Base-by-base conservation (phyloP, 1,284 basidiomycete species). In the Erythrobasidium hasegawianum region DNA sequence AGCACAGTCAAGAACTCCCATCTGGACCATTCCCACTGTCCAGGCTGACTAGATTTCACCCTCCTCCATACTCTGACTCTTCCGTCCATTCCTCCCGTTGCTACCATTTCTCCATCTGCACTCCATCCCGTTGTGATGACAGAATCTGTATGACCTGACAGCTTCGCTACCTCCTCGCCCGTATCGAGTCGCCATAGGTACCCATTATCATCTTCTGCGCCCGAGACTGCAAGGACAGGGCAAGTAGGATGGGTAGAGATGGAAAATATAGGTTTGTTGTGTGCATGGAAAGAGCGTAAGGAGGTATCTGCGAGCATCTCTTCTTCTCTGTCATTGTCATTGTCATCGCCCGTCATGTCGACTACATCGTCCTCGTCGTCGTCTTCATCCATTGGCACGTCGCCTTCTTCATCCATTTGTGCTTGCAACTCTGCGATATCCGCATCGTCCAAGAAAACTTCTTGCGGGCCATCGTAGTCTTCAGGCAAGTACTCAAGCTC, bases 1-100 rank as follows among this genome's bases (percentile, higher is more conserved):
- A 97, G 80, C 76, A 89, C 89, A 8, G 89, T 91, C 75, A 96
- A 80, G 77, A 97, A 94, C 76, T 93, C 90, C 93, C 95, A 98
- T 59, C 80, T 83, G 69, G 80, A 83, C 79, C 85, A 92, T 66
- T 86, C 80, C 54, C 86, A 56, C 39, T 50, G 55, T 14, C 5
- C 26, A 39, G 47, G 52, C 49, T 64, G 59, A 26, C 66, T 54
- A 5, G 33, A 11, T 59, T 68, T 67, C 11, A 90, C 87, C 73
- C 88, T 82, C 76, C 87, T 81, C 94, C 94, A 99, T 65, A 98
- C 81, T 70, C 92, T 83, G 22, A 97, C 87, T 74, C 86, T 87
- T 9, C 96, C 95, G 75, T 99, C 95, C 91, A 99, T 97, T 0
- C 95, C 94, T 18, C 92, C 95, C 0, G 93, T 97, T 13, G 95